Base-by-base conservation (phyloP, 75 land plant genomes). In the Ceratopteris richardii region DNA sequence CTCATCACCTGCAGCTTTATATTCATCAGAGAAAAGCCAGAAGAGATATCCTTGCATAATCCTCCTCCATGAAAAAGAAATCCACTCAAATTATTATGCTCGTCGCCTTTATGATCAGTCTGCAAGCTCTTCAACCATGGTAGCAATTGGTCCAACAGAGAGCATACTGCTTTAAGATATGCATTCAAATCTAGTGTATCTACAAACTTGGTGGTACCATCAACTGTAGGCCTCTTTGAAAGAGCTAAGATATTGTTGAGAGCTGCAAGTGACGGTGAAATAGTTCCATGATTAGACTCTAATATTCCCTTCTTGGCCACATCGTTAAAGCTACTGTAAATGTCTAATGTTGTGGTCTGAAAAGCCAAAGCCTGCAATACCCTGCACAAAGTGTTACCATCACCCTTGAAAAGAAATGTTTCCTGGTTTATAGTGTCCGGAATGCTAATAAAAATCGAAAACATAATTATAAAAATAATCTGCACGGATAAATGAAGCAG, bases 211-310 rank as follows among this genome's bases (percentile, higher is more conserved):
- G 29, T 29, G 25, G 77, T 71, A 30, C 66, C 59, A 63, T 73
- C 59, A 33, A 20, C 25, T 39, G 44, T 66, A 59, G 61, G 20
- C n/a, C 53, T 66, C 25, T 79, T 67, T 37, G 70, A 80, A 44
- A 91, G 65, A 44, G 50, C 54, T 37, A 91, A 51, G 33, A 84
- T 65, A 55, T 84, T 87, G 40, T 75, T 69, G 44, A 91, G 79
- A 43, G 80, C 85, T 88, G 88, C 84, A 16, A 76, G 83, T 72
- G 70, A 57, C 30, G 21, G 54, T 58, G 97, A 82, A 52, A 80
- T 67, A n/a, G 4, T 53, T 26, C 58, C 66, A 12, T 27, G 56
- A 42, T 31, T 21, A 44, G 11, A 19, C 23, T 29, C 51, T 6
- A 46, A 29, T 25, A 61, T 22, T 1, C 16, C 39, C 18, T 59